Evolutionary conservation across 2,329 filamentous ascomycete species (phyloP).

Genomic region (Fusarium xyrophilum): DNA sequence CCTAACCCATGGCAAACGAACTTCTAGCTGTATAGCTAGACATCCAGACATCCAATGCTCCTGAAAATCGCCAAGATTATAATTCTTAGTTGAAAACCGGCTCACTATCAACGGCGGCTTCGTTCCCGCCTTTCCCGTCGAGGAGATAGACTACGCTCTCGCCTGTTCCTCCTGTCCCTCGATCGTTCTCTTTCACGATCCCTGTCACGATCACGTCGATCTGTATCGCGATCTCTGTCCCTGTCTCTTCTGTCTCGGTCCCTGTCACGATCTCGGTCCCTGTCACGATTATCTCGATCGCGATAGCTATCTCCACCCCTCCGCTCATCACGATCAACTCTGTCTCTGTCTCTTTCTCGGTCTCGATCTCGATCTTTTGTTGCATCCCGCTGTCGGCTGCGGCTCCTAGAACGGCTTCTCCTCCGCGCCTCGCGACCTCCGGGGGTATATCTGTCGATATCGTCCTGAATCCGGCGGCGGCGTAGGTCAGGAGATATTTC

Average conservation of each 20-base stretch:
- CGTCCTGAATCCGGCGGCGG: conserved; percentile 39
- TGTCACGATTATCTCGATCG: conserved; percentile 18
- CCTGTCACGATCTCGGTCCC: conserved; percentile 42
- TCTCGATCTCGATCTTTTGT: conserved; percentile 41
- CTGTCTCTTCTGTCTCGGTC: conserved; percentile 40
- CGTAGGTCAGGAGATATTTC: conserved; percentile 55
- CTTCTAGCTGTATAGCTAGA: not conserved
- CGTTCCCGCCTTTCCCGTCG: conserved; percentile 47
- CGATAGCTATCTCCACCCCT: conserved; percentile 30
- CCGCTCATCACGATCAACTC: conserved; percentile 40
- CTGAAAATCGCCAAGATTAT: not conserved
- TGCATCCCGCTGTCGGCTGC: conserved; percentile 45
- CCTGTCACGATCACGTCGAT: conserved; percentile 37
- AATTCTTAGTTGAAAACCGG: not conserved
- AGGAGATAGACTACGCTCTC: conserved; percentile 44
- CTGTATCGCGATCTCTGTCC: conserved; percentile 44
- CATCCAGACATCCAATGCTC: not conserved
- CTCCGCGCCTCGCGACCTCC: conserved; percentile 52
- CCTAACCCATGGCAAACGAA: not conserved
- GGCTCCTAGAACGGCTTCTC: conserved; percentile 47
- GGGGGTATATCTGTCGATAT: conserved; percentile 56
- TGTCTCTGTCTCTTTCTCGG: conserved; percentile 30
- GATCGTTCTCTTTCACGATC: conserved; percentile 32
- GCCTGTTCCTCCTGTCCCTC: conserved; percentile 37
- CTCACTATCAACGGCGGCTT: conserved; percentile 51